phyloP scores from a whole-genome alignment of 2,329 filamentous ascomycete genomes.

The Ophiostoma perfectum region DNA sequence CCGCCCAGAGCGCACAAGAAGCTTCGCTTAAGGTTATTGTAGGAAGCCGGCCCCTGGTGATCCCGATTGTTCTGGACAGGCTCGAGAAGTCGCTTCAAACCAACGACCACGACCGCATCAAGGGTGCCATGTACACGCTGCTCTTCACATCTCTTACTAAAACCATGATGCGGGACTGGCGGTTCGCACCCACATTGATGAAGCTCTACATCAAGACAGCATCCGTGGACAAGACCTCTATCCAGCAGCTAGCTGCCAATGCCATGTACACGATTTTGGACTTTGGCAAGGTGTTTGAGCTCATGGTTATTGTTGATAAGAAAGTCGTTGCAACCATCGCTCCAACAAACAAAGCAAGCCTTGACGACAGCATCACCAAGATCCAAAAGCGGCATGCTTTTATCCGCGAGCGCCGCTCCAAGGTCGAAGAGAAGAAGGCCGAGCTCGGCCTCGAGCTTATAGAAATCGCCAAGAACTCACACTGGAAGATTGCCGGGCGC shows the following conservation, averaged over 20 bases:
- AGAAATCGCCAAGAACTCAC: conserved; percentile 67
- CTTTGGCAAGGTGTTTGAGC: conserved; percentile 82
- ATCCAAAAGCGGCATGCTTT: conserved; percentile 65
- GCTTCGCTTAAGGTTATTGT: conserved; percentile 88
- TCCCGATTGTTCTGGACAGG: conserved; percentile 75
- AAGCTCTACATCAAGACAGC: conserved; percentile 84
- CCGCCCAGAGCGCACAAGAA: conserved; percentile 86
- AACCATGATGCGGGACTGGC: conserved; percentile 87
- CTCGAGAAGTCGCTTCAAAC: conserved; percentile 72
- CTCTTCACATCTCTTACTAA: conserved; percentile 84
- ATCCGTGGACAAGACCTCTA: conserved; percentile 86
- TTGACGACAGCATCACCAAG: conserved; percentile 49
- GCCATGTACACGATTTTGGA: conserved; percentile 84
- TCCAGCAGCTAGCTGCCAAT: conserved; percentile 79
- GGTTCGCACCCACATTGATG: conserved; percentile 86
- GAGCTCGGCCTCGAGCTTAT: conserved; percentile 76
- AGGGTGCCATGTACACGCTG: conserved; percentile 87
- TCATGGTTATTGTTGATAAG: conserved; percentile 76
- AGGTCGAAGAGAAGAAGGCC: conserved; percentile 79
- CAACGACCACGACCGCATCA: conserved; percentile 85
- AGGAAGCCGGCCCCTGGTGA: conserved; percentile 80
- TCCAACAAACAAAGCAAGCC: conserved; percentile 39
- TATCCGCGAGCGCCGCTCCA: conserved; percentile 66
- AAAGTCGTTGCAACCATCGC: conserved; percentile 65
- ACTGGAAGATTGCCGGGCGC: conserved; percentile 93